These are phyloP conservation scores for Chlorociboria aeruginascens DNA, from an alignment of 495 filamentous ascomycete species.

Conservation along the genomic window DNA sequence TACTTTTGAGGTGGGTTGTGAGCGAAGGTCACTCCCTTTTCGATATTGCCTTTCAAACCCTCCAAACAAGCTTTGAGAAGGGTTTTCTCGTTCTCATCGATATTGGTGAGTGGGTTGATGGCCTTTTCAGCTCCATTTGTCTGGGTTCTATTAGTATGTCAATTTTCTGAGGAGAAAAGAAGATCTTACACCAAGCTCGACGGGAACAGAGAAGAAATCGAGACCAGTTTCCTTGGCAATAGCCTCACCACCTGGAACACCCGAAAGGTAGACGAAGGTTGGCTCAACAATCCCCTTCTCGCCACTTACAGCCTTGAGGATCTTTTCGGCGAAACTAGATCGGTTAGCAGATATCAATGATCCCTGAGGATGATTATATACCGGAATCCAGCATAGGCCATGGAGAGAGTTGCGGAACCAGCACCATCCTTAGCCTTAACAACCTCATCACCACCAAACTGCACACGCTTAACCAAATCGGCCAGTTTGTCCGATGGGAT, in stretches of 20 bases:
- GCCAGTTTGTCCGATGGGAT: conserved; percentile 82
- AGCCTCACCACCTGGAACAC: conserved; percentile 74
- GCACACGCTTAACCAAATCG: conserved; percentile 80
- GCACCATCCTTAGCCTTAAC: conserved; percentile 98
- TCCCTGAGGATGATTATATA: conserved; percentile 24
- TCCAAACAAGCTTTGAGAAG: conserved; percentile 62
- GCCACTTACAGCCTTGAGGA: conserved; percentile 79
- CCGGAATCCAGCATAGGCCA: conserved; percentile 96
- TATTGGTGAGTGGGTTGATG: conserved; percentile 57
- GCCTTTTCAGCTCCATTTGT: conserved; percentile 72
- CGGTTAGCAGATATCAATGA: conserved; percentile 18
- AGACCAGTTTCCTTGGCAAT: conserved; percentile 69
- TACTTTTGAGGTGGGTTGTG: conserved; percentile 72
- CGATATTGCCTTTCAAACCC: conserved; percentile 82
- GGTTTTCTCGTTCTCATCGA: conserved; percentile 74
- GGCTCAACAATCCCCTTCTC: conserved; percentile 89
- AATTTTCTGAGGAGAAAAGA: conserved; percentile 1
- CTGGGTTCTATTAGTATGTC: conserved; percentile 31
- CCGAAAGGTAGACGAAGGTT: conserved; percentile 87
- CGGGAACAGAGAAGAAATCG: conserved; percentile 91
- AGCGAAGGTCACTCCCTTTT: conserved; percentile 81
- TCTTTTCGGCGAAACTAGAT: conserved; percentile 74
- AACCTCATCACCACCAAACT: conserved; percentile 98
- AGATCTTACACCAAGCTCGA: conserved; percentile 79
- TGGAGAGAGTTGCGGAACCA: conserved; percentile 92